Evolutionary conservation across 306 rosid genomes (phyloP), one percentile per base, ranked within the genome.

Genomic region (Begonia peltatifolia): DNA sequence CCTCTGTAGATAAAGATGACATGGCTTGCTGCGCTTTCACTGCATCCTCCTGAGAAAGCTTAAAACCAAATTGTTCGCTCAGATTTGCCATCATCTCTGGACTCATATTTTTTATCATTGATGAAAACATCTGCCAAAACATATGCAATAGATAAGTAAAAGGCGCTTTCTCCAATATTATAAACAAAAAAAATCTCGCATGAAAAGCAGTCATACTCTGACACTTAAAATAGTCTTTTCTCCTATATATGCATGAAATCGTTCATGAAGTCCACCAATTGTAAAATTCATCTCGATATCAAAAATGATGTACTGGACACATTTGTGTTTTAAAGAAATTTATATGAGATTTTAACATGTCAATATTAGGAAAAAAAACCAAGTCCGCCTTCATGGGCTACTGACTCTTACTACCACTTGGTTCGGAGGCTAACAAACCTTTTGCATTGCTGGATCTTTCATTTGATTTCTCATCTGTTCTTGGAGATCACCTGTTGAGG

Each of bases 71-170:
- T 65, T 86, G 99, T 62, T 86, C 92, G 12, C 95, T 60, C 95
- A 86, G 83, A 77, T 81, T 90, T 62, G 95, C 82, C 94, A 90
- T 83, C 95, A 69, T 76, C 58, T 86, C 99, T 10, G 99, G 99
- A 74, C 80, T 90, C 99, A 90, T 83, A 57, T 77, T 90, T 74
- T 90, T 80, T 22, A 90, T 54, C 99, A 86, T 81, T 54, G 99
- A 86, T 30, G 95, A 63, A 60, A 84, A 80, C 94, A 85, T 89
- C 97, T 89, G 81, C 68, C 62, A 72, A 63, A 67, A 49, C 54
- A 67, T 22, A 72, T 11, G 46, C 14, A 70, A 63, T 46, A 36
- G 62, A 49, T 52, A 17, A 12, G 30, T 51, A 59, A 48, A 68
- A 22, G 20, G 49, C 5, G 11, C 46, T 13, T 11, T 14, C 2